Base-by-base conservation (phyloP, 257 asterid species). In the Cruciata laevipes region DNA sequence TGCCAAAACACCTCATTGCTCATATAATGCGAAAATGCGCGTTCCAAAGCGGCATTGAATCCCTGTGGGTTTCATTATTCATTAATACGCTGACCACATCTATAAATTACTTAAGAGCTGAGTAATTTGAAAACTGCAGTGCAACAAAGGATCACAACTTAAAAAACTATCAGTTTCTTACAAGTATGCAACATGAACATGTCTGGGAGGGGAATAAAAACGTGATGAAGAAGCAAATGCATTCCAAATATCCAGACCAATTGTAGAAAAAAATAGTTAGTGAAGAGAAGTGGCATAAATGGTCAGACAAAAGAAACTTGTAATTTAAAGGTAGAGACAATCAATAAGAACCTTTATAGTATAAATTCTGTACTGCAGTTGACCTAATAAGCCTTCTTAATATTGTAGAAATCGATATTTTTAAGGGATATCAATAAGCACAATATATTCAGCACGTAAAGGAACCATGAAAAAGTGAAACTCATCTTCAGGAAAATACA, bases 11-110 rank as follows among this genome's bases (percentile, higher is more conserved):
- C 90, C 65, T 25, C 63, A 57, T 90, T 73, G 61, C 73, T 83
- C 62, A 67, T 80, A 60, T 81, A 93, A 73, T 79, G 87, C 69
- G 74, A 11, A 79, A 93, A 62, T 27, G 99, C 95, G 55, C 97
- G 96, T 69, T 84, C 89, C 69, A 93, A 71, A 12, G 95, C 96
- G 55, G 64, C 42, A 79, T 73, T 90, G 62, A 93, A 63, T 35
- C 77, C 97, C 97, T 93, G 90, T 17, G 77, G 17, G 16, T 21
- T 33, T 20, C 21, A 18, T 38, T 20, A 56, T 16, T 49, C 58
- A 30, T 37, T 11, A 49, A 32, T 25, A 65, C 37, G 13, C 3
- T 18, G 40, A 66, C 12, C 21, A 66, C 25, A 47, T 17, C 61
- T 49, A 17, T 7, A 30, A 9, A 27, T 30, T n/a, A 9, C 13